A percentile compares a stretch with the other conserved stretches of the same genome.
phyloP scores from a whole-genome alignment of 805 yeast species.

The Yarrowia yakushimensis region DNA sequence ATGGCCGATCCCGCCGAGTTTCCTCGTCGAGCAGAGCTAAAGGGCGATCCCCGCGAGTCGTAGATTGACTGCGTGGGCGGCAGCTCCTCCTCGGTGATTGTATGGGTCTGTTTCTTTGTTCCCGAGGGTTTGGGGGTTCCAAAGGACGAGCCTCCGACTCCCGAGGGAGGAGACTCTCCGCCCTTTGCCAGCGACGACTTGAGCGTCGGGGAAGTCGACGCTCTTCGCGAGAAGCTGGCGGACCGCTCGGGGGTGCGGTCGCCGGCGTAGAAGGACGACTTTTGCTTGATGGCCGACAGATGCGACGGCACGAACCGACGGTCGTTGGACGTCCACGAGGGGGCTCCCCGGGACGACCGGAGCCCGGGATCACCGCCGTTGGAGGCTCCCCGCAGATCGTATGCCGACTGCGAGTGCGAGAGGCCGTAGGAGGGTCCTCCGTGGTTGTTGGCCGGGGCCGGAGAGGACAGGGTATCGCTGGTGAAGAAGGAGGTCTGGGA shows the following conservation, averaged over 20 bases:
- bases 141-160: slow-evolving; percentile 29
- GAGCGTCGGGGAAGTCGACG: slow-evolving; percentile 3
- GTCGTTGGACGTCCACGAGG: slow-evolving; percentile 25
- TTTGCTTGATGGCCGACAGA: slow-evolving; percentile 15
- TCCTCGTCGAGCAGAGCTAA: slow-evolving; percentile 3
- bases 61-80: slow-evolving; percentile 31
- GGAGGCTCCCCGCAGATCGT: slow-evolving; percentile 1
- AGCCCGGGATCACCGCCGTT: slow-evolving; percentile 1
- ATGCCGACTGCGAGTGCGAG: slow-evolving; percentile 22
- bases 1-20: background rate
- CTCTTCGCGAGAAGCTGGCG: background rate
- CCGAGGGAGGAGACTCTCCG: slow-evolving; percentile 4
- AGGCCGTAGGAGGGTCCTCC: background rate
- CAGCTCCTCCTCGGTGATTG: slow-evolving; percentile 30
- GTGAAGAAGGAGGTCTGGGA: slow-evolving; percentile 8
- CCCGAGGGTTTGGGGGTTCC: slow-evolving; percentile 34
- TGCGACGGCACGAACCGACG: slow-evolving; percentile 26
- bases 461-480: background rate
- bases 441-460: background rate
- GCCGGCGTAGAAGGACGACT: slow-evolving; percentile 25
- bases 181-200: slow-evolving; percentile 6
- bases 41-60: slow-evolving; percentile 29
- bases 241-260: slow-evolving; percentile 14
- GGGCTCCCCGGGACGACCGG: slow-evolving; percentile 17
- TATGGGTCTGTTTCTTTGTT: slow-evolving; percentile 27